phyloP scores from a whole-genome alignment of 345 rosid species.

The Litchi chinensis region DNA sequence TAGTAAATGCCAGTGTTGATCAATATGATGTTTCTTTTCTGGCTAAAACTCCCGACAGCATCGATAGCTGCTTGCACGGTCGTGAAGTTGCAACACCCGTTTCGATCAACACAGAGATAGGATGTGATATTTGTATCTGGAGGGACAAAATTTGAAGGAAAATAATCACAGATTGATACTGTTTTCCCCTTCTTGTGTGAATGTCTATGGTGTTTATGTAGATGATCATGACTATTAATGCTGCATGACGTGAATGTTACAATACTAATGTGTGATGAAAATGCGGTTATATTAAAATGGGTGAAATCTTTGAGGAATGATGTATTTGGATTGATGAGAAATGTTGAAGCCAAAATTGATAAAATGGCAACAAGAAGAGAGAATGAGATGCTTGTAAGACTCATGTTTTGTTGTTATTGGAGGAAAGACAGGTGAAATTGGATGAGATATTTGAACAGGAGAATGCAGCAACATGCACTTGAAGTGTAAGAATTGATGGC shows the following conservation, averaged over 20 bases:
- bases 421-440: not conserved
- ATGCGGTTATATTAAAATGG: slow-evolving; percentile 1
- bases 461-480: slow-evolving; percentile 45
- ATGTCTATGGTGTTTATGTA: slow-evolving; percentile 30
- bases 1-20: slow-evolving; percentile 85
- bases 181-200: slow-evolving; percentile 23
- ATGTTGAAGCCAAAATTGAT: slow-evolving; percentile 40
- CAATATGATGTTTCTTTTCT: slow-evolving; percentile 67
- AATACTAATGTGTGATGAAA: slow-evolving; percentile 24
- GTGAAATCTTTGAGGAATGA: slow-evolving; percentile 15
- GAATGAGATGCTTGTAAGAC: slow-evolving; percentile 28
- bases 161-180: slow-evolving; percentile 65
- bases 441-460: slow-evolving; percentile 22
- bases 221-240: not conserved
- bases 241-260: not conserved
- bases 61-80: slow-evolving; percentile 82
- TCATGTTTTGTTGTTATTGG: slow-evolving; percentile 33
- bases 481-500: slow-evolving; percentile 75
- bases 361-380: slow-evolving; percentile 44
- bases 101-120: slow-evolving; percentile 68
- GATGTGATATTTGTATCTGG: slow-evolving; percentile 67
- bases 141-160: slow-evolving; percentile 64
- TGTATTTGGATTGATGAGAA: slow-evolving; percentile 28
- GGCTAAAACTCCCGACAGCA: slow-evolving; percentile 53
- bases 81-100: slow-evolving; percentile 88